phyloP scores from a whole-genome alignment of 768 basidiomycete species.

The Mycena vulgaris region DNA sequence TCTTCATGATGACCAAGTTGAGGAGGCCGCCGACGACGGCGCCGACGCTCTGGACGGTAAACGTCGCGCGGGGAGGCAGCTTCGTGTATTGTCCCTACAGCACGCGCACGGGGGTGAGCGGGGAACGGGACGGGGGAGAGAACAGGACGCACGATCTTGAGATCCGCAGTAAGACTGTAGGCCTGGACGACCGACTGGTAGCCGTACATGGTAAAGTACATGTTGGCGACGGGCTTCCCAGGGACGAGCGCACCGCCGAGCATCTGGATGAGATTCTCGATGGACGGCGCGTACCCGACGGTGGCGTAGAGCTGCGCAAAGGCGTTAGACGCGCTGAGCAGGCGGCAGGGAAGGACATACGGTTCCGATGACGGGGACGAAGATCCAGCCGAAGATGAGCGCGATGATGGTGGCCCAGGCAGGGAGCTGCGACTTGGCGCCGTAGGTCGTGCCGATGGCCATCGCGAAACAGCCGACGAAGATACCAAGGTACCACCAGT shows the following conservation, averaged over 20 bases:
- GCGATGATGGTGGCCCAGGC: conserved; percentile 59
- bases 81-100: conserved; percentile 61
- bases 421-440: conserved; percentile 53
- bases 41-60: conserved; percentile 67
- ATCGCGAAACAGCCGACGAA: conserved; percentile 50
- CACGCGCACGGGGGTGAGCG: conserved; percentile 47
- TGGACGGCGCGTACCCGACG: conserved; percentile 53
- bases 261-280: conserved; percentile 61
- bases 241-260: conserved; percentile 61
- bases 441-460: conserved; percentile 52
- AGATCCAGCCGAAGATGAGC: conserved; percentile 62
- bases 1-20: conserved; percentile 69
- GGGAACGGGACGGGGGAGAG: conserved; percentile 11
- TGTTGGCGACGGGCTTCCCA: conserved; percentile 59
- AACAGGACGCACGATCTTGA: conserved; percentile 47
- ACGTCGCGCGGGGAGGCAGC: conserved; percentile 72
- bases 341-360: conserved; percentile 41
- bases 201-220: conserved; percentile 54
- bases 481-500: conserved; percentile 54
- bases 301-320: conserved; percentile 55
- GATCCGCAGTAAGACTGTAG: conserved; percentile 45
- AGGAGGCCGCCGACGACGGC: conserved; percentile 68
- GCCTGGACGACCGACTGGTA: conserved; percentile 51
- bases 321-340: not conserved
- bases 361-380: conserved; percentile 65